A percentile compares a stretch with the other conserved stretches of the same genome.
Evolutionary conservation across 1,139 yeast genomes (phyloP).

Genomic region (Kazachstania sp.): DNA sequence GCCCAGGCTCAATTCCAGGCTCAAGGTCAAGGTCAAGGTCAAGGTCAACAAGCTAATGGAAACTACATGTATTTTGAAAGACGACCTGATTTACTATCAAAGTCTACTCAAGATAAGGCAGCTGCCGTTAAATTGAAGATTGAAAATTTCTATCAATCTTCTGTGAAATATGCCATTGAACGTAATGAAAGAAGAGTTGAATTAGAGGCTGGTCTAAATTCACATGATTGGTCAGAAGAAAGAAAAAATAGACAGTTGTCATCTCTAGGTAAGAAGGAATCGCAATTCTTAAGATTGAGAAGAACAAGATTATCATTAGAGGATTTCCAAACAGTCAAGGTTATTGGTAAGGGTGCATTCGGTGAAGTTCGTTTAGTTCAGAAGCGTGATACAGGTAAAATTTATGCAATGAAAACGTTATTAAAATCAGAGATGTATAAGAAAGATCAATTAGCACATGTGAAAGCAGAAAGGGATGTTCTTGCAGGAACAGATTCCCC

Average conservation of each 20-base stretch:
- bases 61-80: constrained; percentile 72
- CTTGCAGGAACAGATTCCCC: constrained; percentile 80
- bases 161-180: constrained; percentile 73
- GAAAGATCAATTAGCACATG: constrained; percentile 76
- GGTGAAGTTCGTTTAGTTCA: constrained; percentile 82
- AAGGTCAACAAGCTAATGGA: constrained; percentile 6
- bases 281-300: constrained; percentile 65
- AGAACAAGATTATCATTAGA: constrained; percentile 67
- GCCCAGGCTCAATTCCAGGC: constrained; percentile 9
- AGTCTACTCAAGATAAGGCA: constrained; percentile 62
- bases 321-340: constrained; percentile 71
- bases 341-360: constrained; percentile 80
- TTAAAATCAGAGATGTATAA: constrained; percentile 76
- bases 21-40: constrained; percentile 17
- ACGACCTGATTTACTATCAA: constrained; percentile 68
- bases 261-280: constrained; percentile 65
- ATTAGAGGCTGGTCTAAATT: constrained; percentile 55
- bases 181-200: constrained; percentile 70
- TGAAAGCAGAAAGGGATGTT: constrained; percentile 79
- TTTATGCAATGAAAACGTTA: constrained; percentile 77
- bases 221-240: constrained; percentile 67
- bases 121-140: constrained; percentile 62
- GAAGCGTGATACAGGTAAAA: constrained; percentile 72
- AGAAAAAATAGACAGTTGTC: constrained; percentile 65
- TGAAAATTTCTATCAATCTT: constrained; percentile 68